Evolutionary conservation across 306 rosid species (phyloP).

Genomic region (Cucumis melo): DNA sequence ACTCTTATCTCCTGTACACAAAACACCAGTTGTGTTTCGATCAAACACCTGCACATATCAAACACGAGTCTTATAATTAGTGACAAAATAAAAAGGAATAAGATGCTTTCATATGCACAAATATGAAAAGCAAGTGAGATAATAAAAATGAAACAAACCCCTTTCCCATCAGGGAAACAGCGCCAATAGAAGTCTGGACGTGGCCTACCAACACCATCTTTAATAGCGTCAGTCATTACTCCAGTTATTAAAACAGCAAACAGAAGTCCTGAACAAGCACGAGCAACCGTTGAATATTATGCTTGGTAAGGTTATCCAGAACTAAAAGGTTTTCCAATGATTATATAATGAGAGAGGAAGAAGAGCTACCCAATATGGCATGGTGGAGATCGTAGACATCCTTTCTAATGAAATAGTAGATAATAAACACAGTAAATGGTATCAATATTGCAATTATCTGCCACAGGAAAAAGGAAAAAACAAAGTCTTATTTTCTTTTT

Average conservation of each 20-base stretch:
- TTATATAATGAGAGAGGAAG: neutral
- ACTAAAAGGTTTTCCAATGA: neutral
- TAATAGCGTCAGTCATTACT: conserved; percentile 80
- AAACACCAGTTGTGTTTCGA: conserved; percentile 36
- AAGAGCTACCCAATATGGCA: conserved; percentile 56
- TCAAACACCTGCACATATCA: conserved; percentile 50
- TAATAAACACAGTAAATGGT: conserved; percentile 39
- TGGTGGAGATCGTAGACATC: conserved; percentile 89
- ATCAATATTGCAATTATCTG: conserved; percentile 64
- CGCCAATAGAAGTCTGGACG: conserved; percentile 99
- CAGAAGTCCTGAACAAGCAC: conserved; percentile 57
- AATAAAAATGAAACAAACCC: conserved; percentile 25
- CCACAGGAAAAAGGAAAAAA: conserved; percentile 13
- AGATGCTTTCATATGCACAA: neutral
- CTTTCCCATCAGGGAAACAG: conserved; percentile 83
- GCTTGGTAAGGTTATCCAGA: neutral
- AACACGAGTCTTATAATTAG: conserved; percentile 8
- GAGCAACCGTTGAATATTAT: neutral
- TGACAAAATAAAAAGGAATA: neutral
- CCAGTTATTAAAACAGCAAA: conserved; percentile 68
- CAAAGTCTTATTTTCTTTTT: neutral
- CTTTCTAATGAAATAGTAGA: conserved; percentile 56
- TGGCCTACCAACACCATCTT: conserved; percentile 89
- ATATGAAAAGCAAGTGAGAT: neutral
- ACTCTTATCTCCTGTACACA: conserved; percentile 48